phyloP scores from a whole-genome alignment of 2,329 filamentous ascomycete species.

The Sporothrix mexicana region DNA sequence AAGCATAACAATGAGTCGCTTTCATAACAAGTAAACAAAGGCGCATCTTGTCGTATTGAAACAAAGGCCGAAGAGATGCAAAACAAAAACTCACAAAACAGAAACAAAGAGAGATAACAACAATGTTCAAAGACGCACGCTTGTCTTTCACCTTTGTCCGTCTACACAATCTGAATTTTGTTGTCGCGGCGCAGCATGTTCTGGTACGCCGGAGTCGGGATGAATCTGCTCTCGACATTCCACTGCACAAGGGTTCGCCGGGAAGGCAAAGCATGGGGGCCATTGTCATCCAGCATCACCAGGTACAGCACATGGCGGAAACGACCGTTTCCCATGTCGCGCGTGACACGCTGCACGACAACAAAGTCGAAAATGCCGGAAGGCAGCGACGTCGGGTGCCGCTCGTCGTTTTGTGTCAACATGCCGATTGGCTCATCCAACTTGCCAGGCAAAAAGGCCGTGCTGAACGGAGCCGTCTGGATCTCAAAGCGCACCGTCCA shows the following conservation, averaged over 20 bases:
- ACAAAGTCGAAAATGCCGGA: conserved; percentile 28
- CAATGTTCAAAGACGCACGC: not conserved
- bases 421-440: conserved; percentile 17
- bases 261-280: not conserved
- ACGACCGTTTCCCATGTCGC: not conserved
- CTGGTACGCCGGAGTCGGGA: conserved; percentile 9
- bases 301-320: conserved; percentile 21
- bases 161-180: conserved; percentile 24
- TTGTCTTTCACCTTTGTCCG: not conserved
- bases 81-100: not conserved
- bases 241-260: conserved; percentile 29
- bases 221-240: conserved; percentile 25
- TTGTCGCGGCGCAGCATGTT: conserved; percentile 12
- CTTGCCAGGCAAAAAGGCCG: conserved; percentile 29
- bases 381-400: conserved; percentile 26
- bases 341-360: conserved; percentile 27
- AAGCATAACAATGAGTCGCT: no score
- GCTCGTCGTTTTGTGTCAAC: conserved; percentile 25
- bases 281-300: conserved; percentile 19
- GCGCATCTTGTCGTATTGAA: no score
- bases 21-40: no score
- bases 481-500: conserved; percentile 26
- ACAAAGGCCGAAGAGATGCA: not conserved
- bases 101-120: no score
- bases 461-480: conserved; percentile 30